A percentile compares a stretch with the other conserved stretches of the same genome.
phyloP scores from a whole-genome alignment of 768 basidiomycete genomes.

The Mycena leptocephala region DNA sequence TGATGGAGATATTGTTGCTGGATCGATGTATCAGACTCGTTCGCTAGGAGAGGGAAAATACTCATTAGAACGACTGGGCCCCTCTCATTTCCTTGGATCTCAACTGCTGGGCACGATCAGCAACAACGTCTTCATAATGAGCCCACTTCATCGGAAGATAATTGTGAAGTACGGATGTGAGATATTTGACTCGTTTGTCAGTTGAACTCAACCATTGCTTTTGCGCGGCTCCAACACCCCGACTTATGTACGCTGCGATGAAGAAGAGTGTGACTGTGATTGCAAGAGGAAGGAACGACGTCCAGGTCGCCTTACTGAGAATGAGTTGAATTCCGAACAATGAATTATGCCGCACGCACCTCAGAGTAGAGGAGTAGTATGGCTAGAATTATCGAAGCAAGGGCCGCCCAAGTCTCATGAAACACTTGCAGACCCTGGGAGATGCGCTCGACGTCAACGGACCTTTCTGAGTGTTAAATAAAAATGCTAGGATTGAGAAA shows the following conservation, averaged over 20 bases:
- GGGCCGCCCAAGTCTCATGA: conserved; percentile 25
- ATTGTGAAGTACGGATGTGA: conserved; percentile 13
- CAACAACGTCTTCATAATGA: conserved; percentile 8
- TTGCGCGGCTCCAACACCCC: conserved; percentile 8
- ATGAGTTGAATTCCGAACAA: neutral
- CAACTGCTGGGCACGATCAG: neutral
- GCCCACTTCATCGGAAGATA: conserved; percentile 20
- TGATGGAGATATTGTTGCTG: conserved; percentile 21
- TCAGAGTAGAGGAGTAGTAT: conserved; percentile 16
- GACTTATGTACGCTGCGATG: conserved; percentile 5
- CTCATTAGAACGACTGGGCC: conserved; percentile 20
- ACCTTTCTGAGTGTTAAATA: neutral
- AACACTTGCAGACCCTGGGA: conserved; percentile 14
- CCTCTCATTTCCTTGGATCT: conserved; percentile 18
- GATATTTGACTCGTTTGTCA: conserved; percentile 23
- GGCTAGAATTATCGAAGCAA: neutral
- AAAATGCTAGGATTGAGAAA: neutral
- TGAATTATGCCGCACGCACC: too few relatives aligned
- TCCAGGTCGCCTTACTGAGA: conserved; percentile 17
- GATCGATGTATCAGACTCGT: neutral
- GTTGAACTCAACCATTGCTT: conserved; percentile 13
- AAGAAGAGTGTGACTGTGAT: neutral
- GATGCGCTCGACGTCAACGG: conserved; percentile 24
- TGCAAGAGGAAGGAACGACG: conserved; percentile 1
- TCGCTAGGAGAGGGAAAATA: neutral